phyloP scores from a whole-genome alignment of 768 basidiomycete species.

The Cyclocybe aegerita region DNA sequence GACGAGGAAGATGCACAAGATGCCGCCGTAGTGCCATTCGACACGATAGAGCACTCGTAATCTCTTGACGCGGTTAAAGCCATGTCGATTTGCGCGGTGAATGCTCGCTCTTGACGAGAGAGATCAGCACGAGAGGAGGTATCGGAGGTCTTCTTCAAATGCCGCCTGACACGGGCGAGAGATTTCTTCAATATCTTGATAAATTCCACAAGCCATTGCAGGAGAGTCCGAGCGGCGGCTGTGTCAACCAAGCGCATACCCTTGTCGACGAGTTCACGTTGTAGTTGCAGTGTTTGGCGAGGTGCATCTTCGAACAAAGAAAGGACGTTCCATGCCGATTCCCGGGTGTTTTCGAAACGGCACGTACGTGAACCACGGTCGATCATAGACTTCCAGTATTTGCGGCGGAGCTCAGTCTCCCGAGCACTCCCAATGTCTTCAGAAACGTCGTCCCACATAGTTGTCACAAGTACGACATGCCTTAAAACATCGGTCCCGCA shows the following conservation, averaged over 20 bases:
- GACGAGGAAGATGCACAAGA: too few relatives aligned
- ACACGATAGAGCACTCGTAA: too few relatives aligned
- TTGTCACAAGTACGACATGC: slow-evolving; percentile 49
- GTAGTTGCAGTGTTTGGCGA: not conserved
- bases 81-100: too few relatives aligned
- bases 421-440: too few relatives aligned
- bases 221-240: not conserved
- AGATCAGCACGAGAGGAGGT: too few relatives aligned
- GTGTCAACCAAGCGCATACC: not conserved
- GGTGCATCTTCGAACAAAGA: not conserved
- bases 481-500: slow-evolving; percentile 42
- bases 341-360: not conserved
- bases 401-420: too few relatives aligned
- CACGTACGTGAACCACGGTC: too few relatives aligned
- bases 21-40: too few relatives aligned
- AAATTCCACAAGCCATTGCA: not conserved
- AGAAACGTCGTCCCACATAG: slow-evolving; percentile 35
- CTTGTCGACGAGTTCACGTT: not conserved
- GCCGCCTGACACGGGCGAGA: not conserved
- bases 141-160: not conserved
- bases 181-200: not conserved
- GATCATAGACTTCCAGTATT: too few relatives aligned
- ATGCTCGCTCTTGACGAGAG: too few relatives aligned
- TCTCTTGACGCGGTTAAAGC: too few relatives aligned
- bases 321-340: not conserved